phyloP scores from a whole-genome alignment of 192 early-diverging fungal species.

The Tieghemiomyces parasiticus region DNA sequence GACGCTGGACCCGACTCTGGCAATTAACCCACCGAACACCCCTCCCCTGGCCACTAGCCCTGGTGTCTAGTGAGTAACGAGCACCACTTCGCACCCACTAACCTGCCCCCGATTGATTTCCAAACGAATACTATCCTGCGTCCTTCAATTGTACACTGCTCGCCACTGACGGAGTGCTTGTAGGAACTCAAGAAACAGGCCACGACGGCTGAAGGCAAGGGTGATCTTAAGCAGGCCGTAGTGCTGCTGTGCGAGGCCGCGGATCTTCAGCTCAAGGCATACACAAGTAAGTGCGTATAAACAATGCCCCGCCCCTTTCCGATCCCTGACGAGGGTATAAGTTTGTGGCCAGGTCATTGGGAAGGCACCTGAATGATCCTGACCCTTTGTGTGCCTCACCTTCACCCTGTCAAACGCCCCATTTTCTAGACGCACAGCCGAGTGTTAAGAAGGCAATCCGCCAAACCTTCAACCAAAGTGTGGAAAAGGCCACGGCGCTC shows the following conservation, averaged over 20 bases:
- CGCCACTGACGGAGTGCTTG: too few species aligned
- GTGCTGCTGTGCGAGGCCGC: conserved; percentile 1
- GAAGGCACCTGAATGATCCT: not conserved
- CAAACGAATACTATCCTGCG: too few species aligned
- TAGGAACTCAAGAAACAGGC: too few species aligned
- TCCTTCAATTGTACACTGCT: too few species aligned
- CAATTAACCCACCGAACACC: too few species aligned
- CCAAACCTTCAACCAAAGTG: not conserved
- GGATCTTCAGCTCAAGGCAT: not conserved
- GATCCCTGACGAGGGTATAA: not conserved
- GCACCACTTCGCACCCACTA: too few species aligned
- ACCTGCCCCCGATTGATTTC: too few species aligned
- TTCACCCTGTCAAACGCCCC: not conserved
- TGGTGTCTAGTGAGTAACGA: too few species aligned
- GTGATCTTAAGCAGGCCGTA: not conserved
- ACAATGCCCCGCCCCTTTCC: not conserved
- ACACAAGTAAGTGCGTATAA: not conserved
- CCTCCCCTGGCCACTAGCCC: too few species aligned
- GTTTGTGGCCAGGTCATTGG: not conserved
- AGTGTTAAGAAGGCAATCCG: not conserved
- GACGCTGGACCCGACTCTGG: too few species aligned
- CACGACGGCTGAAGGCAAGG: not conserved
- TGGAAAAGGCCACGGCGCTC: not conserved
- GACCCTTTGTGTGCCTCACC: not conserved
- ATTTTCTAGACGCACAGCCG: not conserved